phyloP scores from a whole-genome alignment of 202 grass and related monocot species.

The Setaria viridis region DNA sequence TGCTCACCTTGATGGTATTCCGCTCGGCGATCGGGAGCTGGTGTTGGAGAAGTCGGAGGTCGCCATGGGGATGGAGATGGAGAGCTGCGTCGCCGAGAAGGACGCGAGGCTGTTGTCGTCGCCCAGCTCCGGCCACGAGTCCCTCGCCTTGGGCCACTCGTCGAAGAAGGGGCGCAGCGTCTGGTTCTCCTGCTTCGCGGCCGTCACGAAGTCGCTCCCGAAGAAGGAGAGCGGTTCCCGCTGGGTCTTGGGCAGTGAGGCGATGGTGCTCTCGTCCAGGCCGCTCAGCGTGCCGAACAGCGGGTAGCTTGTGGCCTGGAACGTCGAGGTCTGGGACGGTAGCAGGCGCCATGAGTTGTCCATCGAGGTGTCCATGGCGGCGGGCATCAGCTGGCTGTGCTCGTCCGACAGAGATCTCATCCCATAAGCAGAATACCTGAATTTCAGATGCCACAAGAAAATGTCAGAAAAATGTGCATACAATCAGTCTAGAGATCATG shows the following conservation, averaged over 20 bases:
- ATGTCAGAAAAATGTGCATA: background rate
- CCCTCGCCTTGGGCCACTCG: conserved; percentile 79
- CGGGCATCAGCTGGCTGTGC: conserved; percentile 38
- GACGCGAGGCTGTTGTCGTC: conserved; percentile 54
- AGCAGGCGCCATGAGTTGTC: conserved; percentile 57
- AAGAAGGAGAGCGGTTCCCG: conserved; percentile 60
- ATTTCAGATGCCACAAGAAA: background rate
- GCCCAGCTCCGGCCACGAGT: conserved; percentile 67
- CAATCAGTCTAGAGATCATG: background rate
- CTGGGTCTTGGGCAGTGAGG: conserved; percentile 50
- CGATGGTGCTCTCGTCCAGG: conserved; percentile 51
- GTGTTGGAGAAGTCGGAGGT: conserved; percentile 75
- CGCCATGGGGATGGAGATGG: conserved; percentile 83
- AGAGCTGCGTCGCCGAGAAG: conserved; percentile 85
- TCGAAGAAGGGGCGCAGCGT: conserved; percentile 85
- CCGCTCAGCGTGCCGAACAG: conserved; percentile 44
- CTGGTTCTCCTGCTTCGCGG: conserved; percentile 66
- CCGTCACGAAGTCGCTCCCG: conserved; percentile 28
- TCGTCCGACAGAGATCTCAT: conserved; percentile 48
- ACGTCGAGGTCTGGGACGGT: conserved; percentile 45
- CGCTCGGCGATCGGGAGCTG: conserved; percentile 64
- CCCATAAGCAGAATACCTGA: conserved; percentile 56
- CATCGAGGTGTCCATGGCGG: conserved; percentile 43
- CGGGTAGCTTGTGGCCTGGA: conserved; percentile 55
- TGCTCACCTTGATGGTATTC: conserved; percentile 48